These are phyloP conservation scores for Bacterosira constricta DNA, from an alignment of 108 stramenopile species.

Conservation along the genomic window DNA sequence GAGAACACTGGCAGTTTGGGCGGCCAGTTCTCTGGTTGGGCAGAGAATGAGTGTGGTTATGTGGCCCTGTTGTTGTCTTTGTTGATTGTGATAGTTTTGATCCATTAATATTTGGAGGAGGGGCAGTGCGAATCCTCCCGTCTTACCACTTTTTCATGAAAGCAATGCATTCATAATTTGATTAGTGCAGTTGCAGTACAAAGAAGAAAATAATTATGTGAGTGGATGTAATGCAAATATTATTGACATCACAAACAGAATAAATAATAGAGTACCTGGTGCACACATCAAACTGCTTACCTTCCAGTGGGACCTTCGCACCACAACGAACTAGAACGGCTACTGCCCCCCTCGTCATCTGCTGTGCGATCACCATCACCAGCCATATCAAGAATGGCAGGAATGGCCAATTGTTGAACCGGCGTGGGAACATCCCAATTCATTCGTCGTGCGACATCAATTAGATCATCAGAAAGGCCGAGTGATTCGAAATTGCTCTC, in stretches of 20 bases:
- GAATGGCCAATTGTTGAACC: constrained; percentile 71
- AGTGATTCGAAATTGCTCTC: constrained; percentile 16
- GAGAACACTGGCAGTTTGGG: constrained; percentile 79
- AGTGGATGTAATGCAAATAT: background rate
- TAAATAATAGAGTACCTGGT: background rate
- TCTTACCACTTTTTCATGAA: constrained; percentile 85
- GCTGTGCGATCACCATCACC: background rate
- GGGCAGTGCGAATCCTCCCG: constrained; percentile 90
- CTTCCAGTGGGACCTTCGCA: constrained; percentile 66
- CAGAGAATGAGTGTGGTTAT: constrained; percentile 79
- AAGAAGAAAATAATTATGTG: background rate
- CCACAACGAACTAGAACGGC: constrained; percentile 46
- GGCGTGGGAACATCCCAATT: constrained; percentile 70
- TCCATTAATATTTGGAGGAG: constrained; percentile 65
- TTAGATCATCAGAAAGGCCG: constrained; percentile 33
- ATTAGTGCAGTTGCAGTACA: too few species aligned
- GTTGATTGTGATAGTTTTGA: constrained; percentile 25
- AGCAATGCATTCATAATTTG: background rate
- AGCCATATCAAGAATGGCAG: constrained; percentile 57
- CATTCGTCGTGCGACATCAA: constrained; percentile 16
- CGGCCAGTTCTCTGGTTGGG: constrained; percentile 94
- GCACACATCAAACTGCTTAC: too few species aligned
- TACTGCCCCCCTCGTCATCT: background rate
- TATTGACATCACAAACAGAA: too few species aligned
- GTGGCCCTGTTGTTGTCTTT: constrained; percentile 14